These are phyloP conservation scores for Naganishia friedmannii DNA, from an alignment of 768 basidiomycete species.

Conservation along the genomic window DNA sequence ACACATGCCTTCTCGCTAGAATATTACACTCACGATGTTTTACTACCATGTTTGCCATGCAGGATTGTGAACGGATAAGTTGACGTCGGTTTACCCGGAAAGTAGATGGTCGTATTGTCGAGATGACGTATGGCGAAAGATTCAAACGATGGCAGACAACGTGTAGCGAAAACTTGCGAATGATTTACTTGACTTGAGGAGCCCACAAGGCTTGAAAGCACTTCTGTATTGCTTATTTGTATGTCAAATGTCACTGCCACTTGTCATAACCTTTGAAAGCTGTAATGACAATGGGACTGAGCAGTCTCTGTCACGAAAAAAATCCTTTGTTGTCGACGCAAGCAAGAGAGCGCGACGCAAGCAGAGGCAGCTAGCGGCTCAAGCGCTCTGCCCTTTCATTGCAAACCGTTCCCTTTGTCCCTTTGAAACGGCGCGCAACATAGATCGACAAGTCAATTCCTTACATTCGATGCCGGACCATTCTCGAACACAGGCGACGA, in stretches of 20 bases:
- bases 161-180: no score
- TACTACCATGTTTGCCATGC: no score
- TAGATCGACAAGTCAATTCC: neutral
- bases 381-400: neutral
- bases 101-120: no score
- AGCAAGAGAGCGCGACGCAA: neutral
- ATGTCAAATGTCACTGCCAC: neutral
- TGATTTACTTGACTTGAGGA: no score
- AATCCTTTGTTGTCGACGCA: neutral
- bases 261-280: neutral
- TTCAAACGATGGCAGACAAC: no score
- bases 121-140: no score
- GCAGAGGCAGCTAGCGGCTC: neutral
- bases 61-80: no score
- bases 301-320: neutral
- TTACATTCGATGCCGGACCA: neutral
- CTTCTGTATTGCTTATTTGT: neutral
- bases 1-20: neutral
- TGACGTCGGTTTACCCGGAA: no score
- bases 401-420: neutral
- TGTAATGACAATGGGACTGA: neutral
- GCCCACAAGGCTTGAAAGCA: neutral
- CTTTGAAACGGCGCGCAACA: neutral
- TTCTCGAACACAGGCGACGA: no score
- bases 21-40: no score